Percentiles rank a stretch among this genome's conserved stretches.
These are phyloP conservation scores for Sphaerobolus stellatus DNA, from an alignment of 1,284 basidiomycete species.

Conservation along the genomic window DNA sequence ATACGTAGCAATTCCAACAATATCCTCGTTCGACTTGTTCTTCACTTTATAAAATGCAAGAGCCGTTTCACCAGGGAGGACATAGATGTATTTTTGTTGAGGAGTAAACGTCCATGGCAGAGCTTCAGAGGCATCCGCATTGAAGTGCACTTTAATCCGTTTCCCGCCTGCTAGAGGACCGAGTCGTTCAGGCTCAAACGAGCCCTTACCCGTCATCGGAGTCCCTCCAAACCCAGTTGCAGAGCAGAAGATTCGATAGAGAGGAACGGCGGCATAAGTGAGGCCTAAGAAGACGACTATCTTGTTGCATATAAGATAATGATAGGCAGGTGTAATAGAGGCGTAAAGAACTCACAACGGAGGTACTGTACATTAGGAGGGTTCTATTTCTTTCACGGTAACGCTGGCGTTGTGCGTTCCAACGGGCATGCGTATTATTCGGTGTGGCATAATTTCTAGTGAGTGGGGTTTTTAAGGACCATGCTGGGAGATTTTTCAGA, in stretches of 20 bases:
- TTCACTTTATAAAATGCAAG: constrained; percentile 96
- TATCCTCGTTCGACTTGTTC: constrained; percentile 82
- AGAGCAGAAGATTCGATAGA: constrained; percentile 97
- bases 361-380: constrained; percentile 77
- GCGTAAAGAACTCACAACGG: constrained; percentile 54
- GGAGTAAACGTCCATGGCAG: constrained; percentile 94
- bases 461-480: too few relatives aligned
- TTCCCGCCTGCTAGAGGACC: constrained; percentile 70
- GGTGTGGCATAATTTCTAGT: too few relatives aligned
- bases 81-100: constrained; percentile 86
- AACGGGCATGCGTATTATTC: too few relatives aligned
- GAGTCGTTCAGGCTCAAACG: constrained; percentile 79
- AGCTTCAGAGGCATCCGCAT: constrained; percentile 86
- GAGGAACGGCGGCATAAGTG: constrained; percentile 94
- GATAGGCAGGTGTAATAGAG: constrained; percentile 5
- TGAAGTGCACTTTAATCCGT: constrained; percentile 93
- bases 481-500: too few relatives aligned
- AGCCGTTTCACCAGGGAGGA: constrained; percentile 94
- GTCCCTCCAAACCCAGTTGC: constrained; percentile 97
- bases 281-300: constrained; percentile 81
- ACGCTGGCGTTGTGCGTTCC: constrained; percentile 14
- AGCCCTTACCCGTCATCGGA: constrained; percentile 81
- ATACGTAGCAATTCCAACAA: constrained; percentile 99
- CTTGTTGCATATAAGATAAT: constrained; percentile 36
- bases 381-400: constrained; percentile 52